Evolutionary conservation across 148 eudicot genomes (phyloP), one percentile per base, ranked within the genome.

Genomic region (Nepenthes gracilis): DNA sequence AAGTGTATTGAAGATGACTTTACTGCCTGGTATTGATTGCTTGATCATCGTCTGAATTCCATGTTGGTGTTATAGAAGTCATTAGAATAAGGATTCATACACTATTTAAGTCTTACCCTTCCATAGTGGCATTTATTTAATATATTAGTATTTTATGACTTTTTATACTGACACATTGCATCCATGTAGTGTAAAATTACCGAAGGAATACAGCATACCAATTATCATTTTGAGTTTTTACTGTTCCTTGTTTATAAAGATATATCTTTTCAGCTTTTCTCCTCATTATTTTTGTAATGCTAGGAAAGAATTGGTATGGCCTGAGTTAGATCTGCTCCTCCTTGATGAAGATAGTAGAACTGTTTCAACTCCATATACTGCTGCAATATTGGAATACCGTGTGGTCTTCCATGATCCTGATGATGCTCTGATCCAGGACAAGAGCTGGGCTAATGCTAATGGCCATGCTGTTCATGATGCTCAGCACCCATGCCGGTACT

Each of bases 1-100:
- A 88, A 88, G 64, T 86, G 95, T 73, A 93, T 88, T 65, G 99
- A 93, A 80, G 99, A 93, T 72, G 99, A 93, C 73, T 93, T 93
- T 68, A 6, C 92, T 68, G 95, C 96, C 43, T 93, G 99, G 99
- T 93, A 93, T 48, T 45, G 36, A 48, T 36, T 55, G 23, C 23
- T 23, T 23, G 23, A 23, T 23, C 23, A 23, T 23, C 23, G 23
- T 23, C 23, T 23, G 38, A 38, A 43, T n/a, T 6, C 13, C 6
- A 37, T 51, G 3, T 35, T 6, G 36, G 4, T 13, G 12, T 35
- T 15, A 43, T 4, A 34, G n/a, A 43, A 5, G 12, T 32, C 1
- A 5, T 2, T 7, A 23, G 47, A 40, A 50, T 9, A 35, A 23
- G 23, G 23, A 23, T 23, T 23, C 23, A 23, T 23, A 23, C 23